Evolutionary conservation across 129 eudicot genomes (phyloP).

Genomic region (Scalesia atractyloides): DNA sequence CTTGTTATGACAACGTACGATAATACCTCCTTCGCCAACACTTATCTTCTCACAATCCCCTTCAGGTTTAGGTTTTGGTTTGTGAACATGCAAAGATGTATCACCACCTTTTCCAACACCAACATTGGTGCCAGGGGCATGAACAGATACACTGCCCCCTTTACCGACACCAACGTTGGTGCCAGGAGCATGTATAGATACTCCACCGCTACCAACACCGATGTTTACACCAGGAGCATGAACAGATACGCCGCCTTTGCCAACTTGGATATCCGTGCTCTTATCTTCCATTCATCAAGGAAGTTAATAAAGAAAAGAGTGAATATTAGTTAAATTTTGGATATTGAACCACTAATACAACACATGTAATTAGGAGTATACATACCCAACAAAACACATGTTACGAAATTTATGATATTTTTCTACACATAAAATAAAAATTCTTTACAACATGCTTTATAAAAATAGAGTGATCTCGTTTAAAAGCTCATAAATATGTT

Average conservation of each 20-base stretch:
- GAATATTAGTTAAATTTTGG: background rate
- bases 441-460: background rate
- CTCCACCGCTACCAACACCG: slow-evolving; percentile 30
- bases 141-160: slow-evolving; percentile 31
- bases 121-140: slow-evolving; percentile 36
- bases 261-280: slow-evolving; percentile 40
- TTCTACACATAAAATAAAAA: background rate
- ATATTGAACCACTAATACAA: background rate
- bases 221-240: slow-evolving; percentile 36
- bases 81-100: slow-evolving; percentile 27
- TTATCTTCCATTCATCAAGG: slow-evolving; percentile 47
- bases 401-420: background rate
- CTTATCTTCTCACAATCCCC: slow-evolving; percentile 31
- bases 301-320: slow-evolving; percentile 1
- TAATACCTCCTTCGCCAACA: slow-evolving; percentile 50
- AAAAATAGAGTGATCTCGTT: background rate
- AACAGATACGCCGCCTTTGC: slow-evolving; percentile 39
- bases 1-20: slow-evolving; percentile 38
- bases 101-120: slow-evolving; percentile 32
- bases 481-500: background rate
- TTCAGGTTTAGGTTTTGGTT: slow-evolving; percentile 10
- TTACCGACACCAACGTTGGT: slow-evolving; percentile 38
- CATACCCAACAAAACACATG: slow-evolving; percentile 17
- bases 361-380: background rate
- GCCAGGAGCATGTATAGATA: slow-evolving; percentile 29